phyloP scores from a whole-genome alignment of 257 asterid genomes.

The Solanum clarkiae region DNA sequence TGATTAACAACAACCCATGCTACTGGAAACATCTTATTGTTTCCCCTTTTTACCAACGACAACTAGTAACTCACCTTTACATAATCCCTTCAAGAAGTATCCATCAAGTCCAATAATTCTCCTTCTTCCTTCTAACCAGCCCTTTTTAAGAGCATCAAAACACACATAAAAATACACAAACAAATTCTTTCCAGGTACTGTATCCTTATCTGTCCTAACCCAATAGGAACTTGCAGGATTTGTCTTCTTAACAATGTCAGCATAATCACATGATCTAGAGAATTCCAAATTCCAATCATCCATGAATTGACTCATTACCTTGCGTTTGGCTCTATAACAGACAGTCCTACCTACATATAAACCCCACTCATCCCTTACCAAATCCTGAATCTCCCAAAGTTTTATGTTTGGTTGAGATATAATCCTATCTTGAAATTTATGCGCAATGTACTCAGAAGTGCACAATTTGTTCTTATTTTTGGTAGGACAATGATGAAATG shows the following conservation, averaged over 20 bases:
- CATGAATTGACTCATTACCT: no score
- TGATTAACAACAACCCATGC: neutral
- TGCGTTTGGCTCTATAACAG: no score
- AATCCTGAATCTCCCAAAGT: neutral
- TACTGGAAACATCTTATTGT: no score
- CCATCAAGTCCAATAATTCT: neutral
- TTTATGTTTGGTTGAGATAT: neutral
- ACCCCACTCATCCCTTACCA: neutral
- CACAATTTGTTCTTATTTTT: no score
- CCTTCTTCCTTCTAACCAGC: neutral
- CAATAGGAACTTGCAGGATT: neutral
- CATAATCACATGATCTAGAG: neutral
- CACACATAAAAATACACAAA: neutral
- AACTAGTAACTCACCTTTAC: neutral
- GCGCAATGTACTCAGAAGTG: neutral
- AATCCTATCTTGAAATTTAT: neutral
- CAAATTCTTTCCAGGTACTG: no score
- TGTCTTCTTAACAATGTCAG: neutral
- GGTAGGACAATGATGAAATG: neutral
- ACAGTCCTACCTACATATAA: no score
- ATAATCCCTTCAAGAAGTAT: neutral
- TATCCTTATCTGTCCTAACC: no score
- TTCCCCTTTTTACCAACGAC: neutral
- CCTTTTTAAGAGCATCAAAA: neutral
- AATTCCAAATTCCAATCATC: neutral